phyloP scores from a whole-genome alignment of 2,329 filamentous ascomycete genomes.

The Aspergillus ruber region DNA sequence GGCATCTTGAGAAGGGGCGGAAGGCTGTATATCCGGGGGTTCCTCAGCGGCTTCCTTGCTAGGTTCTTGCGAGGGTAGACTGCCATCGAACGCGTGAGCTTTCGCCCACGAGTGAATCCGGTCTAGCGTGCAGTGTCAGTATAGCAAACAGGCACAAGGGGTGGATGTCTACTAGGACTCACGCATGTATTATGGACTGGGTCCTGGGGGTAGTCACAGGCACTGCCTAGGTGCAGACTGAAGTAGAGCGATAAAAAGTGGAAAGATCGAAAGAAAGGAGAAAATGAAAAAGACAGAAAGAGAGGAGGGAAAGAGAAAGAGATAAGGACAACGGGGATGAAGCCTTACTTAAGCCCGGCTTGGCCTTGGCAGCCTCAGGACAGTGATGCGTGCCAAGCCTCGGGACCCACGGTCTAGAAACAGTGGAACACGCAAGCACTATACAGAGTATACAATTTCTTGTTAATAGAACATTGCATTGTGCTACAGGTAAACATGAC shows the following conservation, averaged over 20 bases:
- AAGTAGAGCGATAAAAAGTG: not conserved
- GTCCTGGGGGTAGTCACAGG: conserved; percentile 1
- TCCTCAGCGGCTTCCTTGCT: not conserved
- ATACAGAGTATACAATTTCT: too few relatives aligned
- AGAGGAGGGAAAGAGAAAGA: not conserved
- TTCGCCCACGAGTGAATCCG: conserved; percentile 36
- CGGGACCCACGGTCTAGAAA: too few relatives aligned
- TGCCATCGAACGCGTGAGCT: conserved; percentile 30
- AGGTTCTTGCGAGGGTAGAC: conserved; percentile 3
- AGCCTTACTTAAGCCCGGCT: too few relatives aligned
- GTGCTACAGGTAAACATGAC: too few relatives aligned
- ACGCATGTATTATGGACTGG: not conserved
- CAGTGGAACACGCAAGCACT: too few relatives aligned
- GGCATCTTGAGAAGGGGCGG: conserved; percentile 15
- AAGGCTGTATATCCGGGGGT: conserved; percentile 1
- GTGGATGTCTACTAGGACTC: not conserved
- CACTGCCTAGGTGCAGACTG: not conserved
- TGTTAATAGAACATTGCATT: too few relatives aligned
- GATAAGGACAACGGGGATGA: too few relatives aligned
- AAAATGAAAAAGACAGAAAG: not conserved
- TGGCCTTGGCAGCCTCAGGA: too few relatives aligned
- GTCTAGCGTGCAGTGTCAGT: conserved; percentile 10
- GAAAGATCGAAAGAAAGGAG: not conserved
- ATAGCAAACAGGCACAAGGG: too few relatives aligned
- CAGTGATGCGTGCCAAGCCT: too few relatives aligned